Evolutionary conservation across 495 filamentous ascomycete genomes (phyloP).

Genomic region (Aspergillus avenaceus): DNA sequence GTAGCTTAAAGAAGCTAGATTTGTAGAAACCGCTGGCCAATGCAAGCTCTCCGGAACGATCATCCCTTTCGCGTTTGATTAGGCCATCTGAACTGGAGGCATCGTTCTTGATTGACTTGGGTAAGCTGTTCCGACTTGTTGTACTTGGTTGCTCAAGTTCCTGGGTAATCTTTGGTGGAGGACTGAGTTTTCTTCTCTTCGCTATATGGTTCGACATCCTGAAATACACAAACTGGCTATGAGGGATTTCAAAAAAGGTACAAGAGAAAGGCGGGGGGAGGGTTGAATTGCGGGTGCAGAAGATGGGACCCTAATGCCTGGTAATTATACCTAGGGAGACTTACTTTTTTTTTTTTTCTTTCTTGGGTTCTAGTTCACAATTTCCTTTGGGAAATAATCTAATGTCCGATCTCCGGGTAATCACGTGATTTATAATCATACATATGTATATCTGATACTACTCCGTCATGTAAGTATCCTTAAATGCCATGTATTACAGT

Average conservation of each 20-base stretch:
- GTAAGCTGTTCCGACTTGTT: background rate
- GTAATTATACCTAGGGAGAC: no score
- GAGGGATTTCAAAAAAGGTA: background rate
- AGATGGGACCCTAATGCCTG: no score
- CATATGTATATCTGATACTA: no score
- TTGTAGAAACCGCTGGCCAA: constrained; percentile 52
- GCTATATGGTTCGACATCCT: constrained; percentile 31
- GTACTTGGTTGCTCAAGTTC: background rate
- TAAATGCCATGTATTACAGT: no score
- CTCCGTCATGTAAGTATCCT: no score
- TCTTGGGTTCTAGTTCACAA: no score
- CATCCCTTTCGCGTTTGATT: constrained; percentile 17
- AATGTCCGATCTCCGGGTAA: no score
- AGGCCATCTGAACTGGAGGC: background rate
- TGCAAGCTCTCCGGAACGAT: constrained; percentile 36
- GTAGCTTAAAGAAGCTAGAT: constrained; percentile 77
- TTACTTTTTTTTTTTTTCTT: no score
- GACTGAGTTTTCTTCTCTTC: constrained; percentile 38
- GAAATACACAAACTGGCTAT: background rate
- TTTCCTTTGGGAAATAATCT: no score
- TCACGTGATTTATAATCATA: no score
- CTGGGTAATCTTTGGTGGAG: constrained; percentile 20
- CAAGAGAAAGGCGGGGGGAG: background rate
- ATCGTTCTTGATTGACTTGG: background rate
- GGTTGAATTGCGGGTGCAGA: background rate